Conservation (phyloP, 257 asterid species). For the Capsicum baccatum region DNA sequence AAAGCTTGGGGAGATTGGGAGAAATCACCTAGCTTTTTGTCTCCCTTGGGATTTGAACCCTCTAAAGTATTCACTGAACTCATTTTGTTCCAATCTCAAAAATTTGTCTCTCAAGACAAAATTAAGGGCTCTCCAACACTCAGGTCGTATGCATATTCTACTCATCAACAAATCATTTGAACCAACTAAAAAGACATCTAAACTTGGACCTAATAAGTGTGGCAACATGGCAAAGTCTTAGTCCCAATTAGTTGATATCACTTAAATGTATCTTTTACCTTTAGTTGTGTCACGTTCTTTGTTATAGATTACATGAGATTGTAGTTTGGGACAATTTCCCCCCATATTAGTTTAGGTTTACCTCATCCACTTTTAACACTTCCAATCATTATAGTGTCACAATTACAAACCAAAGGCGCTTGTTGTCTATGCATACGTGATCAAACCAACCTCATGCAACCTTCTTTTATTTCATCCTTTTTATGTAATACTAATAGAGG, state of each 20-base stretch:
- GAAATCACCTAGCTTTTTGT: neutral
- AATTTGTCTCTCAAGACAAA: neutral
- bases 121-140: neutral
- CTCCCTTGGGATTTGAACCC: neutral
- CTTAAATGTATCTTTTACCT: neutral
- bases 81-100: neutral
- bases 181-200: neutral
- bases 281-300: neutral
- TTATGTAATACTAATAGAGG: neutral
- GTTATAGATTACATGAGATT: neutral
- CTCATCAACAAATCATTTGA: neutral
- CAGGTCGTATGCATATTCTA: neutral
- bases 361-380: neutral
- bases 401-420: neutral
- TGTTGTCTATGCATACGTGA: neutral
- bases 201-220: neutral
- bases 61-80: neutral
- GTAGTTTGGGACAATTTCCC: neutral
- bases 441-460: neutral
- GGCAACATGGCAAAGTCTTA: neutral
- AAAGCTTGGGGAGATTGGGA: too few species aligned
- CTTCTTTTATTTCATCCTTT: conserved; percentile 14
- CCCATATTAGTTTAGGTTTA: neutral
- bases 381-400: neutral
- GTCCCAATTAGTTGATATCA: neutral